These are phyloP conservation scores for Linum usitatissimum DNA, from an alignment of 345 rosid species.

Conservation along the genomic window DNA sequence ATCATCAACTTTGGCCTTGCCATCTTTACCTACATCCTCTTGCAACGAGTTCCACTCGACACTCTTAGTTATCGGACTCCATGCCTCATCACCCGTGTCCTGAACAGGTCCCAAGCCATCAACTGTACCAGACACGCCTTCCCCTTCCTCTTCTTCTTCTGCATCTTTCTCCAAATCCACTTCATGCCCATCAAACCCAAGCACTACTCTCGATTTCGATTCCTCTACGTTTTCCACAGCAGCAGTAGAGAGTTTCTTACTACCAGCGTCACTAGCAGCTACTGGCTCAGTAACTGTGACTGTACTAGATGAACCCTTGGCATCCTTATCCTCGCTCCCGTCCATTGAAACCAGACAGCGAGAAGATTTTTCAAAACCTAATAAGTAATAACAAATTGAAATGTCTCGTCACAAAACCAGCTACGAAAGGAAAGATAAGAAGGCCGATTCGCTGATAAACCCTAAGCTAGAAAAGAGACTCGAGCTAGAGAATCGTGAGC, in stretches of 20 bases:
- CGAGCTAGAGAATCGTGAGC: neutral
- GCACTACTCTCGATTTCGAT: constrained; percentile 15
- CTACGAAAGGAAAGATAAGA: neutral
- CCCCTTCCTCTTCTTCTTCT: constrained; percentile 1
- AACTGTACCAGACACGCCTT: constrained; percentile 8
- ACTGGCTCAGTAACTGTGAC: constrained; percentile 16
- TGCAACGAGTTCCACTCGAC: constrained; percentile 3
- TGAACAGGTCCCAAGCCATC: constrained; percentile 8
- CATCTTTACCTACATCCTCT: constrained; percentile 8
- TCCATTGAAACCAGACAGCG: neutral
- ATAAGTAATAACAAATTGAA: neutral
- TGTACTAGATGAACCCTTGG: constrained; percentile 10
- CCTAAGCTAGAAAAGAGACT: neutral
- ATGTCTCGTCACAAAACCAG: neutral
- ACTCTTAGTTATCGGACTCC: constrained; percentile 7
- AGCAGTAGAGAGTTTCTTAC: constrained; percentile 15
- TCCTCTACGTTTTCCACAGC: constrained; percentile 14
- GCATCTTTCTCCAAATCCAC: constrained; percentile 11
- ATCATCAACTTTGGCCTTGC: constrained; percentile 3
- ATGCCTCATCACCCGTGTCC: constrained; percentile 14
- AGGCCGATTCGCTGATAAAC: neutral
- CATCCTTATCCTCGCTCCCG: constrained; percentile 6
- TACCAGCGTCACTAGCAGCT: constrained; percentile 5
- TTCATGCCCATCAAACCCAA: constrained; percentile 2
- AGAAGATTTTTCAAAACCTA: constrained; percentile 1